phyloP scores from a whole-genome alignment of 352 stramenopile genomes.

The Lagenidium sp. region DNA sequence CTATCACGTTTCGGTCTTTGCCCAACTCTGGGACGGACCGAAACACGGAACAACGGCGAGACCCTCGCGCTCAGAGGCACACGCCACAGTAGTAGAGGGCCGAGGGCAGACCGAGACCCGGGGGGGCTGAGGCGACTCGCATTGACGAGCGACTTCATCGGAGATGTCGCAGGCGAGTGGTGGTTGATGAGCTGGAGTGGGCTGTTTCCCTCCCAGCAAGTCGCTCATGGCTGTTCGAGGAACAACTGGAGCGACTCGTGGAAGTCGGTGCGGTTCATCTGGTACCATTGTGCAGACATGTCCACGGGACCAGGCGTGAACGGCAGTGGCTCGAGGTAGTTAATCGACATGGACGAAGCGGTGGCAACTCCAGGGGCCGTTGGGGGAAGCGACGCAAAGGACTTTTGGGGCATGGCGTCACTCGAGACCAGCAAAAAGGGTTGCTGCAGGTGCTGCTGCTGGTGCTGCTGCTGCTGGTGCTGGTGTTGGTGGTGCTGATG shows the following conservation, averaged over 20 bases:
- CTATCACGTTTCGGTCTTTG: too few relatives aligned
- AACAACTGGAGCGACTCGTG: slow-evolving; percentile 15
- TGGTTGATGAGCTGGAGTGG: not conserved
- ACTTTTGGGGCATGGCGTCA: not conserved
- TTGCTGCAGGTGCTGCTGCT: too few relatives aligned
- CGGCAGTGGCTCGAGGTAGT: slow-evolving; percentile 36
- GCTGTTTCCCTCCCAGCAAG: not conserved
- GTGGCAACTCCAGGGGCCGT: too few relatives aligned
- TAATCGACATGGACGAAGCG: slow-evolving; percentile 11
- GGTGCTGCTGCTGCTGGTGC: too few relatives aligned
- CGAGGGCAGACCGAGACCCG: not conserved
- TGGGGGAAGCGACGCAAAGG: slow-evolving; percentile 1
- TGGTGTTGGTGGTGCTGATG: too few relatives aligned
- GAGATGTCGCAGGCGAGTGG: too few relatives aligned
- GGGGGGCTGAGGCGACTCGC: not conserved
- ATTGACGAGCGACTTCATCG: not conserved
- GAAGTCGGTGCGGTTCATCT: slow-evolving; percentile 30
- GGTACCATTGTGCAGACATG: slow-evolving; percentile 19
- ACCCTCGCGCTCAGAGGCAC: too few relatives aligned
- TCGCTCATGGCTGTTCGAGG: slow-evolving; percentile 1
- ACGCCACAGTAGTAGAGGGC: not conserved
- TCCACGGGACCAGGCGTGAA: slow-evolving; percentile 14
- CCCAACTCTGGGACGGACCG: too few relatives aligned
- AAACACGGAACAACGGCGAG: too few relatives aligned
- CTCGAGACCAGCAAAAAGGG: too few relatives aligned